Conservation (phyloP, 768 basidiomycete genomes). For the Panaeolus cyanescens region DNA sequence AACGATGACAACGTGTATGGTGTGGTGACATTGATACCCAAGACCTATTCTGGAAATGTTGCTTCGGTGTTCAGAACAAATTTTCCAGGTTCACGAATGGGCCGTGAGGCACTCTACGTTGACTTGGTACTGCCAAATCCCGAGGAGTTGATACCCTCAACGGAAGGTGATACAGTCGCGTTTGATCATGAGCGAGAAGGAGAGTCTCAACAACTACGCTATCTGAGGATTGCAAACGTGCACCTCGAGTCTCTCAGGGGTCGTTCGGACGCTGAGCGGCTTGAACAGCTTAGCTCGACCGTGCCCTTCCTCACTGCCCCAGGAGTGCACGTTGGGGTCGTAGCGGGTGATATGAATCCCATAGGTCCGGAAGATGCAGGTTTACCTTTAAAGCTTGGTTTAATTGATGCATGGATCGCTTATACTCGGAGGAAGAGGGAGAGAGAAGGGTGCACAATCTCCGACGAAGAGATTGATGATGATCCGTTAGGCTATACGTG, state of each 20-base stretch:
- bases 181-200: background rate
- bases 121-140: constrained; percentile 3
- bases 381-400: constrained; percentile 10
- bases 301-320: constrained; percentile 6
- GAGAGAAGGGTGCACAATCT: background rate
- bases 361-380: constrained; percentile 15
- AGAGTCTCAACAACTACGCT: background rate
- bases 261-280: constrained; percentile 6
- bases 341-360: constrained; percentile 21
- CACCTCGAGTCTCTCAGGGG: constrained; percentile 18
- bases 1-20: constrained; percentile 9
- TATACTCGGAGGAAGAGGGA: background rate
- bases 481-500: constrained; percentile 12
- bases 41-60: background rate
- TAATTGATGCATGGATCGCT: constrained; percentile 14
- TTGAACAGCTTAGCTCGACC: constrained; percentile 10
- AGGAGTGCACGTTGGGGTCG: constrained; percentile 11
- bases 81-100: constrained; percentile 12
- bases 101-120: constrained; percentile 14
- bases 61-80: constrained; percentile 10
- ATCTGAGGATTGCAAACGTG: constrained; percentile 10
- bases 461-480: background rate
- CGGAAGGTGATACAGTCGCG: background rate
- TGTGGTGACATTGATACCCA: constrained; percentile 11
- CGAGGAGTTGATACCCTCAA: background rate